A percentile compares a stretch with the other conserved stretches of the same genome.
Evolutionary conservation across 148 eudicot species (phyloP).

Genomic region (Pharnaceum exiguum): DNA sequence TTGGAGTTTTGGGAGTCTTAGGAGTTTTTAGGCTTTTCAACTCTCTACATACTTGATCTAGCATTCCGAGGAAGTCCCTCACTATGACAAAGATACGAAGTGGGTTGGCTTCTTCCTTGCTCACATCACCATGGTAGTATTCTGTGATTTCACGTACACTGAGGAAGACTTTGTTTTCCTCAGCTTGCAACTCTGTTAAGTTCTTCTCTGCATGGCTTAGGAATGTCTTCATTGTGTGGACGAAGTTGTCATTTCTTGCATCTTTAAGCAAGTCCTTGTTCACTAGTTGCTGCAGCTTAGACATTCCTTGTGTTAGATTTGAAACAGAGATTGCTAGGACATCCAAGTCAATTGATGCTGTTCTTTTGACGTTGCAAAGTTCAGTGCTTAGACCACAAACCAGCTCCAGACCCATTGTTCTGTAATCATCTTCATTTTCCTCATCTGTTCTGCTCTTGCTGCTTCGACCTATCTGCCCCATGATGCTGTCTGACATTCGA

Average conservation of each 20-base stretch:
- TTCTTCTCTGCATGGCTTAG: constrained; percentile 49
- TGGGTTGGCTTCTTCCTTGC: constrained; percentile 75
- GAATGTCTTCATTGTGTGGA: constrained; percentile 52
- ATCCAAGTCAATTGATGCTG: constrained; percentile 85
- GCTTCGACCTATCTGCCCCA: constrained; percentile 71
- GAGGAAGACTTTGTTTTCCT: constrained; percentile 57
- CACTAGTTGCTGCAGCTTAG: constrained; percentile 43
- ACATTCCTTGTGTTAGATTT: constrained; percentile 66
- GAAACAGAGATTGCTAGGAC: constrained; percentile 84
- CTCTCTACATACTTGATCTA: constrained; percentile 93
- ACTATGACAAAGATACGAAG: constrained; percentile 84
- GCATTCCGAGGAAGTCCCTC: constrained; percentile 82
- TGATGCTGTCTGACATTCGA: constrained; percentile 80
- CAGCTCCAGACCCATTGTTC: constrained; percentile 93
- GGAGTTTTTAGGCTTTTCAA: constrained; percentile 53
- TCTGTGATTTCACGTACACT: constrained; percentile 73
- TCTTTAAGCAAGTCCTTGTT: constrained; percentile 31
- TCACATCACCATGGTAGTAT: constrained; percentile 85
- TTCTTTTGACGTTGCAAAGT: constrained; percentile 90
- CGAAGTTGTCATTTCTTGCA: constrained; percentile 40
- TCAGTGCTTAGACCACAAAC: constrained; percentile 80
- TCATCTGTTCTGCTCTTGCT: constrained; percentile 33
- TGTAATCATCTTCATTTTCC: constrained; percentile 75
- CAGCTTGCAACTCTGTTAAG: constrained; percentile 59
- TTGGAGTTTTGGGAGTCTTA: constrained; percentile 44